Conservation (phyloP, 177 flowering plant species). For the Vitis hybrid region DNA sequence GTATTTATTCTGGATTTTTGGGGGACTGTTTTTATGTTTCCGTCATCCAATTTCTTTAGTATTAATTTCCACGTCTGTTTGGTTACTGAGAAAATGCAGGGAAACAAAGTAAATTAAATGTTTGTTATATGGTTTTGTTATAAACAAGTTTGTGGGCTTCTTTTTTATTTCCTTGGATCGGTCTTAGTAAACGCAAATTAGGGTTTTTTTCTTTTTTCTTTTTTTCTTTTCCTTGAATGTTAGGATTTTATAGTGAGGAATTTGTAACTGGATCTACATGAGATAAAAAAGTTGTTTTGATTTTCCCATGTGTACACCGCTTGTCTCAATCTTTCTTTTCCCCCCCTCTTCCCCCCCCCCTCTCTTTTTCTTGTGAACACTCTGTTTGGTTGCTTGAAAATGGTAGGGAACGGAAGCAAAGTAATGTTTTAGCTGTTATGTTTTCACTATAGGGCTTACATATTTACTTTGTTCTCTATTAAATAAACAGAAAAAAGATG, state of each 20-base stretch:
- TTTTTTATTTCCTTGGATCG: neutral
- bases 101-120: too few species aligned
- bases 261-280: neutral
- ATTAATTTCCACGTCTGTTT: too few species aligned
- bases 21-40: too few species aligned
- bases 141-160: neutral
- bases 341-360: accelerated
- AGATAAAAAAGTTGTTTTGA: neutral
- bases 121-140: too few species aligned
- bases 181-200: too few species aligned
- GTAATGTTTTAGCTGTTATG: too few species aligned
- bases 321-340: neutral
- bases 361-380: neutral
- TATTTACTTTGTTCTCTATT: too few species aligned
- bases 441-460: too few species aligned
- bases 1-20: neutral
- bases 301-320: neutral
- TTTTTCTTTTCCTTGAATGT: neutral
- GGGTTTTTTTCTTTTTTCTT: neutral
- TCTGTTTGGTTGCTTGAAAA: constrained; percentile 3
- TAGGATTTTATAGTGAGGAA: neutral
- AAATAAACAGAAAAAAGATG: too few species aligned
- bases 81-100: too few species aligned
- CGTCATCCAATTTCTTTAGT: too few species aligned
- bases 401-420: too few species aligned